Percentiles rank a stretch among this genome's conserved stretches.
These are phyloP conservation scores for Rhodamnia argentea DNA, from an alignment of 345 rosid species.

Conservation along the genomic window DNA sequence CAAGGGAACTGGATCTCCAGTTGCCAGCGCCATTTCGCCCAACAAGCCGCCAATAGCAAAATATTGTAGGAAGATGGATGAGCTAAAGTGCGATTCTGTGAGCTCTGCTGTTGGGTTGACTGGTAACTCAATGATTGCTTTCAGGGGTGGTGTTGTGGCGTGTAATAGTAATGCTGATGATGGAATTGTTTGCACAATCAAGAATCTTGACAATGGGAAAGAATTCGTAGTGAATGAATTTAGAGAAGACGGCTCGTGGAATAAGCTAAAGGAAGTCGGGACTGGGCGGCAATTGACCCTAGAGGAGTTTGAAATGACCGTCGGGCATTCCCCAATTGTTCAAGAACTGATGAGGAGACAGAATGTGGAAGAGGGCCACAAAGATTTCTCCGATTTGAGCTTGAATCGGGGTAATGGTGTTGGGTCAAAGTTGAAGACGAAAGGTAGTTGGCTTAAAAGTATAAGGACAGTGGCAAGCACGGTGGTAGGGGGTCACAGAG, in stretches of 20 bases:
- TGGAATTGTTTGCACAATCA: constrained; percentile 53
- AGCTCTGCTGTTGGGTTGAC: constrained; percentile 21
- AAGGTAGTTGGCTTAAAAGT: constrained; percentile 71
- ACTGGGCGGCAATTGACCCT: constrained; percentile 84
- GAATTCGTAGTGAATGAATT: constrained; percentile 85
- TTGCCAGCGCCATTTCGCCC: constrained; percentile 6
- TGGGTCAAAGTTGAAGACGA: constrained; percentile 57
- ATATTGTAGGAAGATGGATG: constrained; percentile 8
- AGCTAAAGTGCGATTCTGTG: constrained; percentile 5
- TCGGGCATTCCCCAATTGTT: constrained; percentile 92
- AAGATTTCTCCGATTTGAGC: constrained; percentile 26
- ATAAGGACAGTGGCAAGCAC: constrained; percentile 66
- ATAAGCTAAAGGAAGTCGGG: constrained; percentile 78
- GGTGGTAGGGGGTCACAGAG: constrained; percentile 32
- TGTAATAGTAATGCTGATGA: constrained; percentile 4
- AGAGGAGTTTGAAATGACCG: constrained; percentile 86
- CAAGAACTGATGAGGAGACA: constrained; percentile 96
- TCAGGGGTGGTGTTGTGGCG: constrained; percentile 13
- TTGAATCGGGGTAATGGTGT: constrained; percentile 19
- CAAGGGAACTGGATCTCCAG: constrained; percentile 2
- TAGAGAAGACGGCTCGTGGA: constrained; percentile 63
- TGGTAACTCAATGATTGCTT: constrained; percentile 10
- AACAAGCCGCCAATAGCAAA: constrained; percentile 21
- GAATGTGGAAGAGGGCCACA: constrained; percentile 61
- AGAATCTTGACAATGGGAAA: constrained; percentile 82